Percentiles rank a stretch among this genome's conserved stretches.
phyloP scores from a whole-genome alignment of 2,329 filamentous ascomycete genomes.

The Mollisia scopiformis region DNA sequence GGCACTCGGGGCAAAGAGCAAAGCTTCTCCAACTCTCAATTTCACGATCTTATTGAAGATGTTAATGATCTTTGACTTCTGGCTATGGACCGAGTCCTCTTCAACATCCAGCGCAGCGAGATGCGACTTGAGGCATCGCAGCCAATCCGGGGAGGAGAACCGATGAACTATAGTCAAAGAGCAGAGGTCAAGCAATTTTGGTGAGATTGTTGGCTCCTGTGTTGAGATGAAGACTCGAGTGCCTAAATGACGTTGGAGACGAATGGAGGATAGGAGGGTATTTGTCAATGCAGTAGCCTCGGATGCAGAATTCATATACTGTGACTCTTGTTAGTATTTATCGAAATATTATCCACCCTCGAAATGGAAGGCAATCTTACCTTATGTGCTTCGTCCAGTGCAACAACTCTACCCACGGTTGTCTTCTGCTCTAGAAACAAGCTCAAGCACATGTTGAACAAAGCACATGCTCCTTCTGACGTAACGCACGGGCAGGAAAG shows the following conservation, averaged over 20 bases:
- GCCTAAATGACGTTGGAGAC: conserved; percentile 71
- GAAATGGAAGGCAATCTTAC: conserved; percentile 37
- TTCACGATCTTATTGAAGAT: conserved; percentile 50
- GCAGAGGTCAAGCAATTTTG: conserved; percentile 70
- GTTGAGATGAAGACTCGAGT: conserved; percentile 72
- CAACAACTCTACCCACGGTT: conserved; percentile 60
- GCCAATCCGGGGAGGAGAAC: conserved; percentile 69
- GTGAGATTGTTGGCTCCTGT: conserved; percentile 75
- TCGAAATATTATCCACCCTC: neutral
- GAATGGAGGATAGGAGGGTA: conserved; percentile 63
- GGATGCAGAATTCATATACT: conserved; percentile 60
- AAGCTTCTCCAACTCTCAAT: conserved; percentile 50
- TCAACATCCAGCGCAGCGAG: conserved; percentile 47
- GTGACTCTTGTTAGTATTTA: neutral
- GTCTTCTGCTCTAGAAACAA: conserved; percentile 62
- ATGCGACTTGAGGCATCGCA: conserved; percentile 40
- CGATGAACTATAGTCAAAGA: conserved; percentile 73
- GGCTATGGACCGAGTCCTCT: conserved; percentile 26
- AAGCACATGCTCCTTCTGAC: conserved; percentile 64
- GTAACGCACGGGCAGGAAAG: conserved; percentile 74
- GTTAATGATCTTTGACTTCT: conserved; percentile 19
- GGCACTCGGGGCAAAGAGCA: conserved; percentile 51
- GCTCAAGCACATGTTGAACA: conserved; percentile 73
- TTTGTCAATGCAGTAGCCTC: conserved; percentile 63
- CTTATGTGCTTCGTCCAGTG: conserved; percentile 80